Evolutionary conservation across 1,284 basidiomycete species (phyloP), one percentile per base, ranked within the genome.

Genomic region (Puccinia brachypodii): DNA sequence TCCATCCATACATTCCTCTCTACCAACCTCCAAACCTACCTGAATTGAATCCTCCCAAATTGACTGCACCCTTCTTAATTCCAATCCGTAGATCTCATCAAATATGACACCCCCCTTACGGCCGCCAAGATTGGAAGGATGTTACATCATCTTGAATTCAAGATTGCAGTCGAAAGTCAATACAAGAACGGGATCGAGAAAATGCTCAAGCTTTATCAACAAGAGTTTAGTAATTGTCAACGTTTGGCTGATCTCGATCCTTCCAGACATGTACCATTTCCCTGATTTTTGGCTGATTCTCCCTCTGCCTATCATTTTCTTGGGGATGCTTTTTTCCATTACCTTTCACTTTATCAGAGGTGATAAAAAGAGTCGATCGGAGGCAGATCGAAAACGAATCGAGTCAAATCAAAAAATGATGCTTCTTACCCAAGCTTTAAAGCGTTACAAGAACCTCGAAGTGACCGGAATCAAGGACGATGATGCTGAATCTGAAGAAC

Each of bases 131-230:
- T 99, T 87, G 94, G 95, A 68, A 92, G 92, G 84, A 98, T 98
- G 96, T 91, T 99, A 81, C 95, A 98, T 87, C 96, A 98, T 88
- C 92, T 99, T 84, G 96, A 99, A 87, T 98, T 98, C 91, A 99
- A 99, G 89, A 92, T 98, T 76, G 94, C 96, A 87, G 94, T 99
- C 84, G 97, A 99, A 88, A 92, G 93, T 89, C 96, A 99, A 88
- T 98, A 98, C 89, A 97, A 97, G 89, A 91, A 92, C 85, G 97
- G 97, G 69, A 98, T 98, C 85, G 96, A 99, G 88, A 98, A 98
- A 89, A 99, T 99, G 96, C 94, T 93, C 72, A 85, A 85, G 83
- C 84, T 86, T 14, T 86, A 86, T 82, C 84, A 84, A 75, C 78
- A 82, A 71, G 53, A 82, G 79, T 66, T 60, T 8, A 74, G 69